These are phyloP conservation scores for Sporisorium iseilematis-ciliati DNA, from an alignment of 1,284 basidiomycete genomes.

Conservation along the genomic window DNA sequence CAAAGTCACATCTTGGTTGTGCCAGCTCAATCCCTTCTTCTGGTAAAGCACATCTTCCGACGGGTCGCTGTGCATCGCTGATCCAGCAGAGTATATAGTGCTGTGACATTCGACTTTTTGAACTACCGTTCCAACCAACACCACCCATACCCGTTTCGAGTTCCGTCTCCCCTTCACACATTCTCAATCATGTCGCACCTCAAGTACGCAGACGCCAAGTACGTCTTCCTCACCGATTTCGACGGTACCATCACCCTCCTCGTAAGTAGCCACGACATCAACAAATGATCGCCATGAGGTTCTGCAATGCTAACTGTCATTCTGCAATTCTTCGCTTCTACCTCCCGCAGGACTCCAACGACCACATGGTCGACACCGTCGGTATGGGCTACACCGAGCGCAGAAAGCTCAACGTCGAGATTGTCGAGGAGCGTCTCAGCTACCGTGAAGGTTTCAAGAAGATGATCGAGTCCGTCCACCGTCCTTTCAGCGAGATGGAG, in stretches of 20 bases:
- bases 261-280: slow-evolving; percentile 21
- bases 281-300: neutral
- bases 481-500: slow-evolving; percentile 66
- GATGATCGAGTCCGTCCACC: slow-evolving; percentile 67
- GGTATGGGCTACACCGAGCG: slow-evolving; percentile 69
- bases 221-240: slow-evolving; percentile 68
- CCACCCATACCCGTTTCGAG: slow-evolving; percentile 4
- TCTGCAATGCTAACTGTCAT: slow-evolving; percentile 3
- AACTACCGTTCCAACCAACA: slow-evolving; percentile 2
- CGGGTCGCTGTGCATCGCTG: neutral
- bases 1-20: neutral
- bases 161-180: neutral
- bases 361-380: slow-evolving; percentile 69
- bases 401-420: slow-evolving; percentile 68
- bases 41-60: no score
- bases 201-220: slow-evolving; percentile 67
- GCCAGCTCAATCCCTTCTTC: slow-evolving; percentile 1
- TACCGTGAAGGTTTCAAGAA: slow-evolving; percentile 68
- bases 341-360: slow-evolving; percentile 61
- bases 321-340: neutral
- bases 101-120: neutral
- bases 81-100: slow-evolving; percentile 9
- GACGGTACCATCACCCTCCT: slow-evolving; percentile 66
- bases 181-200: slow-evolving; percentile 49
- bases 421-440: slow-evolving; percentile 63